Evolutionary conservation across 129 eudicot species (phyloP).

Genomic region (Kitagawia praeruptora): DNA sequence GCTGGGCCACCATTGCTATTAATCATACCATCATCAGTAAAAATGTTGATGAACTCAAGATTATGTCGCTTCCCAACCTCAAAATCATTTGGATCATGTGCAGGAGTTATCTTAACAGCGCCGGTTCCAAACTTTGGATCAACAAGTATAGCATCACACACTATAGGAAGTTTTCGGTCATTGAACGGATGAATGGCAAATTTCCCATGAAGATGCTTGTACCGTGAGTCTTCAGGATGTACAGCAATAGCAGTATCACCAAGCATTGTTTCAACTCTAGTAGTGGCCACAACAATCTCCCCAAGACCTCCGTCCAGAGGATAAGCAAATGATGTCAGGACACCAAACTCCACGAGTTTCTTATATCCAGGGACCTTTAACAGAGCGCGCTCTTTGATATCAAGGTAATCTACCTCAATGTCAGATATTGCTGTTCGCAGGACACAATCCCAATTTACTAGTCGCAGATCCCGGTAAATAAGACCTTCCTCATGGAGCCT

Average conservation of each 20-base stretch:
- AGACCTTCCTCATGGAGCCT: too few species aligned
- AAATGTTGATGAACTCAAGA: constrained; percentile 74
- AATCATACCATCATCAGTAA: constrained; percentile 92
- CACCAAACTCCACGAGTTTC: too few species aligned
- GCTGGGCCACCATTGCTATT: constrained; percentile 76
- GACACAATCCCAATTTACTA: too few species aligned
- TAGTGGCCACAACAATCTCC: constrained; percentile 88
- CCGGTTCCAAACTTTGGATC: constrained; percentile 94
- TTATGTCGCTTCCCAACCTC: constrained; percentile 91
- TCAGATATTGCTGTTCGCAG: too few species aligned
- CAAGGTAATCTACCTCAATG: too few species aligned
- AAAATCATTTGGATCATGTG: constrained; percentile 98
- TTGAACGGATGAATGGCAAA: constrained; percentile 79
- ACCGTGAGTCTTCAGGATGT: constrained; percentile 85
- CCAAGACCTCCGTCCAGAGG: constrained; percentile 77
- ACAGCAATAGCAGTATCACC: constrained; percentile 96
- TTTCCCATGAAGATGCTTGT: constrained; percentile 81
- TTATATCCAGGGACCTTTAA: too few species aligned
- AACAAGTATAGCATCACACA: constrained; percentile 78
- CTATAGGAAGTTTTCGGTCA: constrained; percentile 74
- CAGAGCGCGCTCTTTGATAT: too few species aligned
- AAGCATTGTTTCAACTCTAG: constrained; percentile 93
- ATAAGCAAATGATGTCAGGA: constrained; percentile 92
- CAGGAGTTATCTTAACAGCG: constrained; percentile 98
- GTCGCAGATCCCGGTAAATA: too few species aligned